A percentile compares a stretch with the other conserved stretches of the same genome.
phyloP scores from a whole-genome alignment of 2,329 filamentous ascomycete species.

The Chaetomiaceae sp. region DNA sequence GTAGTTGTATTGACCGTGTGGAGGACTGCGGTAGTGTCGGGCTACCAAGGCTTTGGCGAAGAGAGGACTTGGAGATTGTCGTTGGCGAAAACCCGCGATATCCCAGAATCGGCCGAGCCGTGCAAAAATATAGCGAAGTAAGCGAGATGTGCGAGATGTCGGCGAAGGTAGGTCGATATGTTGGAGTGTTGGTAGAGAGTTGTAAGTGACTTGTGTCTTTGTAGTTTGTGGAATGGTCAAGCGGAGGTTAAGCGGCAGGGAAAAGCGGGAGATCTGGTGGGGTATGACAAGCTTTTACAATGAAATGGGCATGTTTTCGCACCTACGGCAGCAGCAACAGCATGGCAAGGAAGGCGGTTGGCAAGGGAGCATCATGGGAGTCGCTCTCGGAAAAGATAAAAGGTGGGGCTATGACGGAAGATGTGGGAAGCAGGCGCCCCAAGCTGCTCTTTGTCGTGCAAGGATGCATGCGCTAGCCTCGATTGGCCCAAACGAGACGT shows the following conservation, averaged over 20 bases:
- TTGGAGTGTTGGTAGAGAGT: not conserved
- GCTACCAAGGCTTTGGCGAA: not conserved
- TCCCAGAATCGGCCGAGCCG: not conserved
- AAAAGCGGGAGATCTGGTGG: not conserved
- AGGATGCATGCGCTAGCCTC: no score
- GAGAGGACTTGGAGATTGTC: not conserved
- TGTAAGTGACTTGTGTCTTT: not conserved
- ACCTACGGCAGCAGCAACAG: not conserved
- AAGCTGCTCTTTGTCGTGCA: constrained; percentile 1
- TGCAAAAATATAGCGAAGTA: no score
- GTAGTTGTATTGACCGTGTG: not conserved
- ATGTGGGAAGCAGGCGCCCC: constrained; percentile 1
- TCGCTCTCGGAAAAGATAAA: constrained; percentile 6
- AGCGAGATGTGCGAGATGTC: no score
- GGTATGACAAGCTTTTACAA: constrained; percentile 5
- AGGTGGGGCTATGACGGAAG: constrained; percentile 25
- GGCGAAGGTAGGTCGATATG: no score
- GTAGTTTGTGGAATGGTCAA: not conserved
- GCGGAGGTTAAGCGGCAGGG: not conserved
- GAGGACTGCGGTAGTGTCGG: no score
- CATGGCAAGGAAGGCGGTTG: constrained; percentile 1
- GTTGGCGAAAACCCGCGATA: not conserved
- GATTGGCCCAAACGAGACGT: no score
- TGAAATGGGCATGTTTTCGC: not conserved
- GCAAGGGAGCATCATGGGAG: constrained; percentile 16